These are phyloP conservation scores for Aspergillus latus DNA, from an alignment of 2,329 filamentous ascomycete genomes.

Conservation along the genomic window DNA sequence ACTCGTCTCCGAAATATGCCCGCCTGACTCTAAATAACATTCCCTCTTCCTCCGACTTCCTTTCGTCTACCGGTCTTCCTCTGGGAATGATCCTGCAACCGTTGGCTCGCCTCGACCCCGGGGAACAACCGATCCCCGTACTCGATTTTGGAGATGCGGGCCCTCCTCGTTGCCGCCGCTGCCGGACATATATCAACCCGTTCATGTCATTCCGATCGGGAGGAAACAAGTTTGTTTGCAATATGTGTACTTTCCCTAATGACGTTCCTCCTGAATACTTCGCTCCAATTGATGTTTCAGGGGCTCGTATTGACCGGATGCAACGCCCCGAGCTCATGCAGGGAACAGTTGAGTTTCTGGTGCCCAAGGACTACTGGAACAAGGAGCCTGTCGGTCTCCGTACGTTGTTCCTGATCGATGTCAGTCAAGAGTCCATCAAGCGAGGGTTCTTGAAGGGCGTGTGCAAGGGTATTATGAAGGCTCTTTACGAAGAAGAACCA, in stretches of 20 bases:
- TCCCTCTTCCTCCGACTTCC: constrained; percentile 74
- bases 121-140: constrained; percentile 84
- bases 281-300: constrained; percentile 81
- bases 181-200: constrained; percentile 95
- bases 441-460: constrained; percentile 88
- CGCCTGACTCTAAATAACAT: constrained; percentile 93
- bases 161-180: constrained; percentile 87
- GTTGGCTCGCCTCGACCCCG: constrained; percentile 75
- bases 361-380: constrained; percentile 98
- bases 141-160: constrained; percentile 91
- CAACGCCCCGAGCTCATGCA: constrained; percentile 85
- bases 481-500: constrained; percentile 70
- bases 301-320: constrained; percentile 81
- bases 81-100: constrained; percentile 88
- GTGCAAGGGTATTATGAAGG: constrained; percentile 81
- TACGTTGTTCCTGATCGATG: constrained; percentile 90
- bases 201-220: constrained; percentile 97
- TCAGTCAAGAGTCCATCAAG: constrained; percentile 86
- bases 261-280: constrained; percentile 93
- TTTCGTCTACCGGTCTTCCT: constrained; percentile 77
- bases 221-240: constrained; percentile 96
- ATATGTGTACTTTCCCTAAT: constrained; percentile 96
- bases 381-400: constrained; percentile 85
- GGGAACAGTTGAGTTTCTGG: constrained; percentile 92
- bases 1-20: constrained; percentile 90